Evolutionary conservation across 2,329 filamentous ascomycete species (phyloP), one percentile per base, ranked within the genome.

Genomic region (Monosporascus sp.): DNA sequence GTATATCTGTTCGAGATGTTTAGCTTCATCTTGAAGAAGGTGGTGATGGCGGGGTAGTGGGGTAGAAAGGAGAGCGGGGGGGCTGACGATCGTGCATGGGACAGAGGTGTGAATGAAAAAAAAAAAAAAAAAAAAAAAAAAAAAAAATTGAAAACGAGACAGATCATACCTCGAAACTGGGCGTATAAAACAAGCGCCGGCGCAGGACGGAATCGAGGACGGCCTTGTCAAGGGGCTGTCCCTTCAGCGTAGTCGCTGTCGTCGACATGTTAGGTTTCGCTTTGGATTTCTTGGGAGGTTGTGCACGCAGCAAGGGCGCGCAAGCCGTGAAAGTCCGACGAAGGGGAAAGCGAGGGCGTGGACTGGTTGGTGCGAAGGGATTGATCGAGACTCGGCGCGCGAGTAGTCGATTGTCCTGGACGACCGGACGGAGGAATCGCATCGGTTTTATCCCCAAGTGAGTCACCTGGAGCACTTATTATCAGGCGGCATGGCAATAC

Each of bases 151-250:
- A 46, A 46, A 8, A 24, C 5, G 43, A 31, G 11, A 46, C 9
- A 46, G n/a, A 5, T 7, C 52, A 31, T 52, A 61, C 56, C 52
- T 97, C 94, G 73, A 97, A 97, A 52, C 91, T 87, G 51, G 92
- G 92, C 58, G 92, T 96, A 75, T 94, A 96, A 79, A 97, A 97
- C 75, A 93, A 79, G 72, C 91, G 88, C 61, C 92, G 88, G 62
- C 88, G 86, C 64, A 97, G 85, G 67, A 97, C 83, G 57, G 86
- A 88, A 69, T 97, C 94, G 67, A 97, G 83, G 53, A 83, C 77
- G 55, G 80, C 76, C 67, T 90, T 86, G 74, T 97, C 91, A 65
- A 99, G 87, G 74, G 89, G 85, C 78, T 96, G 86, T 65, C 93
- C 94, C 74, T 88, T 92, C 69, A 90, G 85, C 55, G 91, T 96